Evolutionary conservation across 345 rosid genomes (phyloP).

Genomic region (Moricandia moricandioides): DNA sequence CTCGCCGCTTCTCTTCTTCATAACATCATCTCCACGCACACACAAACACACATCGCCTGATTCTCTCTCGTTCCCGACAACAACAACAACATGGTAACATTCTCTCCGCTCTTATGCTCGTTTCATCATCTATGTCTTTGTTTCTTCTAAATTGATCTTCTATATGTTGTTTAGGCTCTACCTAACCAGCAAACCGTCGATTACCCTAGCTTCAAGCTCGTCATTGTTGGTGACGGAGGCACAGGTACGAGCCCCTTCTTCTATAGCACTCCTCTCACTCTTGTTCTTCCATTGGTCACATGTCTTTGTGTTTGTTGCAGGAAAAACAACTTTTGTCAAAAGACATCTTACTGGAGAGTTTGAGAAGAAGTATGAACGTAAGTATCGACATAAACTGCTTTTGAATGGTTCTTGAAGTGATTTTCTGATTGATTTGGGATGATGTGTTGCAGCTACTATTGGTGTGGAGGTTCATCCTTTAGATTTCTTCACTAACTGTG

Average conservation of each 20-base stretch:
- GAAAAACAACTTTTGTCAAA: slow-evolving; percentile 88
- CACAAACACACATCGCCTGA: background rate
- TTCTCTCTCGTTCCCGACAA: background rate
- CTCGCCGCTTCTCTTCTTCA: slow-evolving; percentile 1
- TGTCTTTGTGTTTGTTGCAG: slow-evolving; percentile 32
- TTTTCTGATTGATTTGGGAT: background rate
- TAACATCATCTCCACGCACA: background rate
- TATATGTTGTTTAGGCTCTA: slow-evolving; percentile 48
- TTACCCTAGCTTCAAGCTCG: slow-evolving; percentile 88
- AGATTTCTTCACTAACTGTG: slow-evolving; percentile 92
- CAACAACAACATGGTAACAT: slow-evolving; percentile 23
- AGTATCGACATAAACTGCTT: slow-evolving; percentile 27
- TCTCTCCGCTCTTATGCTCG: background rate
- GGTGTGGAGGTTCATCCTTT: slow-evolving; percentile 96
- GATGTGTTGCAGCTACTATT: slow-evolving; percentile 60
- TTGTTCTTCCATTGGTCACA: background rate
- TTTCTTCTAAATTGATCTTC: background rate
- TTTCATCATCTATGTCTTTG: background rate
- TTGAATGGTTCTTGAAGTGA: background rate
- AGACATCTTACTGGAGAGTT: slow-evolving; percentile 96
- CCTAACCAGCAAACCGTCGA: slow-evolving; percentile 67
- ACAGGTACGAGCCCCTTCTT: slow-evolving; percentile 50
- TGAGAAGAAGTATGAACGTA: slow-evolving; percentile 94
- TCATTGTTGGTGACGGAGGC: slow-evolving; percentile 90
- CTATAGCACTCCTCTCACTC: background rate